Percentiles rank a stretch among this genome's conserved stretches.
phyloP scores from a whole-genome alignment of 148 eudicot species.

The Gaultheria prostrata region DNA sequence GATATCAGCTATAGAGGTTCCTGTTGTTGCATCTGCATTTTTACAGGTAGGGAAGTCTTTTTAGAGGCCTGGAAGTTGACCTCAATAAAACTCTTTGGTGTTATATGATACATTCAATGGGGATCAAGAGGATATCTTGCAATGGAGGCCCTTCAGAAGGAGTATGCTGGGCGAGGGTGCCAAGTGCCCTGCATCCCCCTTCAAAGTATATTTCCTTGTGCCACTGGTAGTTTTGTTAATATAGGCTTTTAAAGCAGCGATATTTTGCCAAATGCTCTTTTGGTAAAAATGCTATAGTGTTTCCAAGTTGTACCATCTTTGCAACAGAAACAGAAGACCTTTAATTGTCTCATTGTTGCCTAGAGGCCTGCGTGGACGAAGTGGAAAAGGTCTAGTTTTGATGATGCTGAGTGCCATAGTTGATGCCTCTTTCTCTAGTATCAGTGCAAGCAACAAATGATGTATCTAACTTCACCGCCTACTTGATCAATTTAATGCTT shows the following conservation, averaged over 20 bases:
- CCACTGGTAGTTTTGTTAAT: not conserved
- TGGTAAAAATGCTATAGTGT: not conserved
- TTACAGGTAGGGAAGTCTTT: not conserved
- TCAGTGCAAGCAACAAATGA: not conserved
- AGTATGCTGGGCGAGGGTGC: not conserved
- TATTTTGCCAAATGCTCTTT: not conserved
- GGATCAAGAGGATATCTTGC: not conserved
- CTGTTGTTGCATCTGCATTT: not conserved
- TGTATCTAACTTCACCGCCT: not conserved
- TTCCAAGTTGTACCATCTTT: not conserved
- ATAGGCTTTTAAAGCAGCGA: not conserved
- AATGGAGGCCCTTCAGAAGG: not conserved
- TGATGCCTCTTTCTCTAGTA: not conserved
- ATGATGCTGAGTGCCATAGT: not conserved
- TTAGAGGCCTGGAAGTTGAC: not conserved
- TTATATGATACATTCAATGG: not conserved
- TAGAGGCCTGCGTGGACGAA: not conserved
- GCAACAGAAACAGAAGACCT: not conserved
- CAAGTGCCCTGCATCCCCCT: slow-evolving; percentile 8
- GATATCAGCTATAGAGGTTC: not conserved
- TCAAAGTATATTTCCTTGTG: not conserved
- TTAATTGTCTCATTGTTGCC: not conserved
- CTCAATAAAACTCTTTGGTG: not conserved
- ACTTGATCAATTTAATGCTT: not conserved
- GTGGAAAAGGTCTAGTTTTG: not conserved